Conservation (phyloP, 2,329 filamentous ascomycete genomes). For the Hypoxylon sp. region DNA sequence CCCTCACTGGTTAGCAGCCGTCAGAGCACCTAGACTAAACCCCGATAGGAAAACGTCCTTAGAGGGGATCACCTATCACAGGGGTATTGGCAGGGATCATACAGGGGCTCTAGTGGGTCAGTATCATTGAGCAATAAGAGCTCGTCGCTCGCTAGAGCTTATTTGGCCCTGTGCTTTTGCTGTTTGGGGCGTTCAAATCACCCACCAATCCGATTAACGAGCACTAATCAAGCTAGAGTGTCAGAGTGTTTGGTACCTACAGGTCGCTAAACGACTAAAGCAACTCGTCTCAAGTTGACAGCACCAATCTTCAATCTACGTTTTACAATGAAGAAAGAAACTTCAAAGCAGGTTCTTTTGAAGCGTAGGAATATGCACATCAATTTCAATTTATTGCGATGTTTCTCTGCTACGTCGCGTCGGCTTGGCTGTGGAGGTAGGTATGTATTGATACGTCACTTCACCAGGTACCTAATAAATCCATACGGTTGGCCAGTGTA, state of each 20-base stretch:
- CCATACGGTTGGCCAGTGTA: conserved; percentile 1
- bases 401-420: conserved; percentile 35
- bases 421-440: conserved; percentile 16
- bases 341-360: conserved; percentile 17
- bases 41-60: conserved; percentile 37
- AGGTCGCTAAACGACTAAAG: conserved; percentile 22
- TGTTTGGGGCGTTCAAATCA: conserved; percentile 8
- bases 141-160: conserved; percentile 16
- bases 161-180: conserved; percentile 18
- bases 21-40: conserved; percentile 38
- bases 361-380: conserved; percentile 11
- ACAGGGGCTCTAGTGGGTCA: conserved; percentile 36
- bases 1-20: conserved; percentile 26
- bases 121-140: conserved; percentile 41
- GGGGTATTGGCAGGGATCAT: conserved; percentile 25
- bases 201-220: conserved; percentile 26
- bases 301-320: conserved; percentile 28
- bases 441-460: conserved; percentile 31
- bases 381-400: conserved; percentile 34
- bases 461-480: conserved; percentile 23
- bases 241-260: conserved; percentile 26
- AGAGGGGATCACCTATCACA: conserved; percentile 36
- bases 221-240: conserved; percentile 26
- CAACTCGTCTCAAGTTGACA: conserved; percentile 6
- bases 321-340: conserved; percentile 22